These are phyloP conservation scores for Saturnispora sanitii DNA, from an alignment of 805 yeast genomes.

Conservation along the genomic window DNA sequence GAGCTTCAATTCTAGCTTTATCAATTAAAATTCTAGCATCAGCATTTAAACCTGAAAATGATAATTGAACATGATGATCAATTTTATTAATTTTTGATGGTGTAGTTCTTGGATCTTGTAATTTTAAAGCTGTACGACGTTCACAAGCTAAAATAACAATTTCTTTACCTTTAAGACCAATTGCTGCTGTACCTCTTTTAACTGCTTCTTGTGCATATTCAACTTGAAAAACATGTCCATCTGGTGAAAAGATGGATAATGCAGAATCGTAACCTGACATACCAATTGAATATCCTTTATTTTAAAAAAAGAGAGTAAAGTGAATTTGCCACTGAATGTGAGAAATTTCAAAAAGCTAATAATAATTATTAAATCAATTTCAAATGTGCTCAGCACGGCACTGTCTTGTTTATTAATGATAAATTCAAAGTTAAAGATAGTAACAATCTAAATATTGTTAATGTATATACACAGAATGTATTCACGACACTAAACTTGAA, in stretches of 20 bases:
- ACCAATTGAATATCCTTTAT: neutral
- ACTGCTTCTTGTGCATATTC: slow-evolving; percentile 98
- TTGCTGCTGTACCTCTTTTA: slow-evolving; percentile 96
- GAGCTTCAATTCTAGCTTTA: slow-evolving; percentile 94
- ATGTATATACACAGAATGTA: neutral
- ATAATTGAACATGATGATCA: slow-evolving; percentile 82
- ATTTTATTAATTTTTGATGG: slow-evolving; percentile 89
- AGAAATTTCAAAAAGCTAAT: neutral
- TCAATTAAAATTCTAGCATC: slow-evolving; percentile 93
- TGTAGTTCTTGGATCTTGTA: slow-evolving; percentile 93
- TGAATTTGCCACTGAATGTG: neutral
- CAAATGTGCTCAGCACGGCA: too few relatives aligned
- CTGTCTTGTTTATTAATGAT: too few relatives aligned
- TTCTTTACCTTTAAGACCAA: slow-evolving; percentile 86
- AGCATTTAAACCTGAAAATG: slow-evolving; percentile 97
- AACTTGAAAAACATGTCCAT: slow-evolving; percentile 98
- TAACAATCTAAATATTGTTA: too few relatives aligned
- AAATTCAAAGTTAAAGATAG: too few relatives aligned
- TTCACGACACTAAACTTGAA: too few relatives aligned
- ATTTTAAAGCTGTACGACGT: slow-evolving; percentile 85
- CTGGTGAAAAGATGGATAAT: slow-evolving; percentile 85
- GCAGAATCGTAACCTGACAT: slow-evolving; percentile 99
- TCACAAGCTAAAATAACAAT: slow-evolving; percentile 94
- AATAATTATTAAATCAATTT: too few relatives aligned
- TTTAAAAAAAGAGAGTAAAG: neutral